A percentile compares a stretch with the other conserved stretches of the same genome.
Conservation (phyloP, 2,329 filamentous ascomycete species). For the Raffaelea ambrosiae region DNA sequence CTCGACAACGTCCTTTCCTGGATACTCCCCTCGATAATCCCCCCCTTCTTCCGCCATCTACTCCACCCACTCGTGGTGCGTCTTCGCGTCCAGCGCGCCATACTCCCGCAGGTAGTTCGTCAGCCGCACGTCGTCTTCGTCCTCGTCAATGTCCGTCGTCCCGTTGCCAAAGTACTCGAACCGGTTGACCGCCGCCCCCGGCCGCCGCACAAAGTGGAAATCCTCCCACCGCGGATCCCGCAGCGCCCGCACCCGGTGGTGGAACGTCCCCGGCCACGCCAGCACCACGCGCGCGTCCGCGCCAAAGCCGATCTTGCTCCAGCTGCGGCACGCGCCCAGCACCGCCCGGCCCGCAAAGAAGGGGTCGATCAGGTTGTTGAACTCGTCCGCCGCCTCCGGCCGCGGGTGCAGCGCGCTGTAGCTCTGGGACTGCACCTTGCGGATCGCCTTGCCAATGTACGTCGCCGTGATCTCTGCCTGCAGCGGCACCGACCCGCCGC, state of each 20-base stretch:
- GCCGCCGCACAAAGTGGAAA: constrained; percentile 6
- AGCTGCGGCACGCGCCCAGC: constrained; percentile 11
- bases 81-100: background rate
- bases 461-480: constrained; percentile 10
- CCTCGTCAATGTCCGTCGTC: constrained; percentile 3
- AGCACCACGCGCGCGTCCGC: constrained; percentile 5
- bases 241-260: constrained; percentile 2
- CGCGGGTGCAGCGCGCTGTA: constrained; percentile 10
- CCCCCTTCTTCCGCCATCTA: too few species aligned
- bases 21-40: too few species aligned
- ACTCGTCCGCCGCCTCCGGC: constrained; percentile 12
- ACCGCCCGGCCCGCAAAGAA: constrained; percentile 8
- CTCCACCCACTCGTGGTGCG: background rate
- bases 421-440: constrained; percentile 10
- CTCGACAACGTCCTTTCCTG: too few species aligned
- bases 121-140: background rate
- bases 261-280: constrained; percentile 12
- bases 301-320: constrained; percentile 10
- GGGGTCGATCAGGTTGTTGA: constrained; percentile 7
- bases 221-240: constrained; percentile 11
- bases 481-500: constrained; percentile 11
- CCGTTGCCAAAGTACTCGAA: constrained; percentile 10
- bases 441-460: constrained; percentile 12
- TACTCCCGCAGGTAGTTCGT: background rate
- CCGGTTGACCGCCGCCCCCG: constrained; percentile 1